A percentile compares a stretch with the other conserved stretches of the same genome.
Evolutionary conservation across 2,329 filamentous ascomycete species (phyloP).

Genomic region (Ophiostoma angusticollis): DNA sequence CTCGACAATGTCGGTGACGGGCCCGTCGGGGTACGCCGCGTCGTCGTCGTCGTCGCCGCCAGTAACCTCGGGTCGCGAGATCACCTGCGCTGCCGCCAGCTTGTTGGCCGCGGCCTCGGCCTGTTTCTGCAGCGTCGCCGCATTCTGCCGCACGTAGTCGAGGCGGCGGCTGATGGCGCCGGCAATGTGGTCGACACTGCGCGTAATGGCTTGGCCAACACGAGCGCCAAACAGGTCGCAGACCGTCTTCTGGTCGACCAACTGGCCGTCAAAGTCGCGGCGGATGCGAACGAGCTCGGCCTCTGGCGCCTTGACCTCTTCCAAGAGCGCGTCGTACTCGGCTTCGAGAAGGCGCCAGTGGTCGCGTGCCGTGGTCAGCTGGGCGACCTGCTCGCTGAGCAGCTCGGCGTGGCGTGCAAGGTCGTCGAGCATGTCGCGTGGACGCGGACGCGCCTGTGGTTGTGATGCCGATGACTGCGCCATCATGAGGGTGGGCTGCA

Average conservation of each 20-base stretch:
- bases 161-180: conserved; percentile 60
- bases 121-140: conserved; percentile 60
- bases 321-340: conserved; percentile 81
- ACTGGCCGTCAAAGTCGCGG: conserved; percentile 45
- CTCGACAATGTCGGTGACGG: conserved; percentile 84
- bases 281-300: conserved; percentile 46
- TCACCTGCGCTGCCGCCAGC: conserved; percentile 47
- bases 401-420: conserved; percentile 63
- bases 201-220: conserved; percentile 23
- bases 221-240: conserved; percentile 33
- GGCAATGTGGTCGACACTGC: conserved; percentile 49
- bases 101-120: conserved; percentile 57
- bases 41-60: conserved; percentile 34
- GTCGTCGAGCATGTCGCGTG: conserved; percentile 43
- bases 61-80: conserved; percentile 34
- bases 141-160: conserved; percentile 81
- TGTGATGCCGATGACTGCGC: conserved; percentile 1
- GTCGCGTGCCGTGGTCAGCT: conserved; percentile 62
- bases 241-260: conserved; percentile 48
- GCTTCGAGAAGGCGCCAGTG: conserved; percentile 88
- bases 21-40: conserved; percentile 52
- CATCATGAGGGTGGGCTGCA: too few relatives aligned
- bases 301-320: conserved; percentile 47
- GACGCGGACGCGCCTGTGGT: not conserved
- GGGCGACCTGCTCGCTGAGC: conserved; percentile 62